phyloP scores from a whole-genome alignment of 495 filamentous ascomycete species.

The Aspergillus sparsus region DNA sequence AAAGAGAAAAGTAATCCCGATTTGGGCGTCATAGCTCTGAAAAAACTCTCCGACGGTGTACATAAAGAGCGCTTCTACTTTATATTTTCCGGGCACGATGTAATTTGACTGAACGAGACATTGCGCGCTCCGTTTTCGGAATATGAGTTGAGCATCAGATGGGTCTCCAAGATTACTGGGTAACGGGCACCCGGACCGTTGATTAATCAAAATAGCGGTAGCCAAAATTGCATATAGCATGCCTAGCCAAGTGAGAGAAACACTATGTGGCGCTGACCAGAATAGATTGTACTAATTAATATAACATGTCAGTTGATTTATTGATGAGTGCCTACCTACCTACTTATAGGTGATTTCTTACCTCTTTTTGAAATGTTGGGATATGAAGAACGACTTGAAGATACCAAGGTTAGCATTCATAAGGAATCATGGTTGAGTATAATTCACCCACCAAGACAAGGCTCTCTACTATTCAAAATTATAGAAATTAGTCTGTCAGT shows the following conservation, averaged over 20 bases:
- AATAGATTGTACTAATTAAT: slow-evolving; percentile 38
- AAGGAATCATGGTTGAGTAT: neutral
- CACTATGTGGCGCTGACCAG: slow-evolving; percentile 34
- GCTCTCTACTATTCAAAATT: slow-evolving; percentile 48
- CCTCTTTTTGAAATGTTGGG: slow-evolving; percentile 23
- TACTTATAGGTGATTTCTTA: neutral
- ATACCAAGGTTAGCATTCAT: neutral
- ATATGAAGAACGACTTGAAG: slow-evolving; percentile 20
- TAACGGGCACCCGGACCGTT: slow-evolving; percentile 33
- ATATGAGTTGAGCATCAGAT: slow-evolving; percentile 10
- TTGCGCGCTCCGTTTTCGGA: slow-evolving; percentile 15
- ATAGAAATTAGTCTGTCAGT: slow-evolving; percentile 48
- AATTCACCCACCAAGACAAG: slow-evolving; percentile 37
- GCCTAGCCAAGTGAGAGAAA: slow-evolving; percentile 41
- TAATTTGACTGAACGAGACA: slow-evolving; percentile 20
- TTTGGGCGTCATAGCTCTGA: slow-evolving; percentile 37
- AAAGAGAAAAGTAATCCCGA: slow-evolving; percentile 39
- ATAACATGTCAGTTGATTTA: neutral
- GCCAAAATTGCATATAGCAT: slow-evolving; percentile 40
- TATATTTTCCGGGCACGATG: slow-evolving; percentile 13
- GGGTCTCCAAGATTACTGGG: slow-evolving; percentile 23
- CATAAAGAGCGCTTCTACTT: slow-evolving; percentile 40
- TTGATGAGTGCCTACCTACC: too few species aligned
- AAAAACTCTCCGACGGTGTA: slow-evolving; percentile 43
- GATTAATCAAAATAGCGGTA: slow-evolving; percentile 32